phyloP scores from a whole-genome alignment of 2,329 filamentous ascomycete species.

The Dothidotthia symphoricarpi region DNA sequence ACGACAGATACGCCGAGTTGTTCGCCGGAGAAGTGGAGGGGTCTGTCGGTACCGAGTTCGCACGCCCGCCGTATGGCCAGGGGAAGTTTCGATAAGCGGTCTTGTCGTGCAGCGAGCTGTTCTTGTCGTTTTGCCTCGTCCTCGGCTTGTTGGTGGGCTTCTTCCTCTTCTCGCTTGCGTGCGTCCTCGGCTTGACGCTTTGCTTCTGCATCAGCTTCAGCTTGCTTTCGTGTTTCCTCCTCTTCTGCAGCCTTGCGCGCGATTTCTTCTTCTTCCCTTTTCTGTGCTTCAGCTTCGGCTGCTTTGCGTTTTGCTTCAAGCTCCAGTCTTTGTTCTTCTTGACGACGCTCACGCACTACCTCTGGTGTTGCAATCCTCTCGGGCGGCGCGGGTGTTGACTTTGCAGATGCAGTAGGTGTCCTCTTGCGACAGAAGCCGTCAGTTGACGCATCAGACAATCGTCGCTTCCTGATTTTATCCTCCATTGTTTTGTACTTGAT shows the following conservation, averaged over 20 bases:
- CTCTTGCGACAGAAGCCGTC: conserved; percentile 34
- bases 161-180: conserved; percentile 34
- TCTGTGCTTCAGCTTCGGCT: conserved; percentile 27
- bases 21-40: conserved; percentile 41
- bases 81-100: conserved; percentile 38
- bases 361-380: conserved; percentile 38
- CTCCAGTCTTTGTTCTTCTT: conserved; percentile 35
- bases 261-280: conserved; percentile 29
- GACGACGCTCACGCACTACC: conserved; percentile 33
- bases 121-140: conserved; percentile 32
- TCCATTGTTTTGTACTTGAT: conserved; percentile 36
- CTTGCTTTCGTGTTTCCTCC: conserved; percentile 28
- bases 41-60: conserved; percentile 38
- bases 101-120: conserved; percentile 32
- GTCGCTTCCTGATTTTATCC: conserved; percentile 34
- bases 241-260: conserved; percentile 31
- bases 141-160: conserved; percentile 28
- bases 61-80: conserved; percentile 39
- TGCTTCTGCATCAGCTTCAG: conserved; percentile 32
- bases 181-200: conserved; percentile 32
- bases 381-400: conserved; percentile 37
- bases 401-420: conserved; percentile 35
- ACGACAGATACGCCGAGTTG: conserved; percentile 41
- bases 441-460: conserved; percentile 31
- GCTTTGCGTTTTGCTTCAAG: conserved; percentile 28